These are phyloP conservation scores for Neonectria sp. DNA, from an alignment of 2,329 filamentous ascomycete species.

Conservation along the genomic window DNA sequence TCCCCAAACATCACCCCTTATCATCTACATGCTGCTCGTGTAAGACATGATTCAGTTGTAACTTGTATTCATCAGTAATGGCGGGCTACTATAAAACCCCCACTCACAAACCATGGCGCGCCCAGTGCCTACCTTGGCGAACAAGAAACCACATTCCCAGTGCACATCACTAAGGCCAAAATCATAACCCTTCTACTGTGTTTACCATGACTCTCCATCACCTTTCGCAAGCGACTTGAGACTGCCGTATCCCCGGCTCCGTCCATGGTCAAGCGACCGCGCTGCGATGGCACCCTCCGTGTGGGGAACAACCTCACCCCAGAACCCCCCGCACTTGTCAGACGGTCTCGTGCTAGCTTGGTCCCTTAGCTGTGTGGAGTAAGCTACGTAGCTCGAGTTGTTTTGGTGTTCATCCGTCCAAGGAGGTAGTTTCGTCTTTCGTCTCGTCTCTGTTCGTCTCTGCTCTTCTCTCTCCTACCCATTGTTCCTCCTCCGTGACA, in stretches of 20 bases:
- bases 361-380: neutral
- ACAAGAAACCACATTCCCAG: neutral
- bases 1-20: neutral
- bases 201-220: neutral
- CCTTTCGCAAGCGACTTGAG: neutral
- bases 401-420: neutral
- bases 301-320: constrained; percentile 14
- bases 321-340: neutral
- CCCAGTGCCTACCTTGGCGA: neutral
- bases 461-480: neutral
- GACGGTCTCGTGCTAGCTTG: neutral
- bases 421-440: neutral
- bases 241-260: neutral
- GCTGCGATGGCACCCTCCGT: constrained; percentile 27
- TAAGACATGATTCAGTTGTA: no score
- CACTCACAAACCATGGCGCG: neutral
- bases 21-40: neutral
- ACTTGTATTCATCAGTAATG: neutral
- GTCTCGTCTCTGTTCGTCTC: neutral
- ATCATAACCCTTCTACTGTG: neutral
- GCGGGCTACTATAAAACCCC: neutral
- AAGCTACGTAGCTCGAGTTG: neutral
- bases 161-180: neutral
- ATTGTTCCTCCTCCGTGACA: neutral
- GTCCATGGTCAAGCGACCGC: neutral